These are phyloP conservation scores for Spiraea crenata DNA, from an alignment of 331 rosid species.

Conservation along the genomic window DNA sequence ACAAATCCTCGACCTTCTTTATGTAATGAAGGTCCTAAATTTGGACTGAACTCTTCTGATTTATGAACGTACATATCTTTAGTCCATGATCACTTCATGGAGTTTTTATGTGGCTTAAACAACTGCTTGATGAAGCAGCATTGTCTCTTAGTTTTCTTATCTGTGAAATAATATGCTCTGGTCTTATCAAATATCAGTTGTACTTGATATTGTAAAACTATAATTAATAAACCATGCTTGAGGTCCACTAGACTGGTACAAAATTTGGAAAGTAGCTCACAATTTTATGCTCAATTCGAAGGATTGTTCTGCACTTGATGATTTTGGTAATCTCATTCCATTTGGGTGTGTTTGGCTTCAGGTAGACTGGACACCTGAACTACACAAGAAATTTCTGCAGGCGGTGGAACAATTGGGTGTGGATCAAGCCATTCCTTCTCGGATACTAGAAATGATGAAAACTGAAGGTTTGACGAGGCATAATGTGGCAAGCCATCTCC, in stretches of 20 bases:
- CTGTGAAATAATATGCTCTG: not conserved
- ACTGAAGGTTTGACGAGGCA: conserved; percentile 93
- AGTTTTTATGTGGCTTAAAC: not conserved
- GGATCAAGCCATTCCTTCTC: conserved; percentile 98
- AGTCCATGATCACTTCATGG: not conserved
- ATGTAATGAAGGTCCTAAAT: not conserved
- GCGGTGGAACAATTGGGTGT: conserved; percentile 96
- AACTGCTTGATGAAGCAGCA: not conserved
- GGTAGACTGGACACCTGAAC: conserved; percentile 93
- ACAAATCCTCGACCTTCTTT: too few relatives aligned
- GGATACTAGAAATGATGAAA: conserved; percentile 92
- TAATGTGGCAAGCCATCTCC: conserved; percentile 98
- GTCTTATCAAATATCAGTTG: not conserved
- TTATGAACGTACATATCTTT: not conserved
- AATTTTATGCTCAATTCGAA: not conserved
- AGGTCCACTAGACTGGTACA: not conserved
- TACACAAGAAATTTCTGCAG: conserved; percentile 82
- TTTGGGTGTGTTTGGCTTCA: conserved; percentile 36
- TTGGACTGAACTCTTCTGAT: not conserved
- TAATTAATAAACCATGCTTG: not conserved
- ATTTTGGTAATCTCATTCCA: not conserved
- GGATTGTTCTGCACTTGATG: not conserved
- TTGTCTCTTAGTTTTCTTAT: not conserved
- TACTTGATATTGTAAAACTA: not conserved
- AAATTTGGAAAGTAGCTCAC: not conserved